Percentiles rank a stretch among this genome's conserved stretches.
phyloP scores from a whole-genome alignment of 1,139 yeast species.

The Diutina scorzettiae region DNA sequence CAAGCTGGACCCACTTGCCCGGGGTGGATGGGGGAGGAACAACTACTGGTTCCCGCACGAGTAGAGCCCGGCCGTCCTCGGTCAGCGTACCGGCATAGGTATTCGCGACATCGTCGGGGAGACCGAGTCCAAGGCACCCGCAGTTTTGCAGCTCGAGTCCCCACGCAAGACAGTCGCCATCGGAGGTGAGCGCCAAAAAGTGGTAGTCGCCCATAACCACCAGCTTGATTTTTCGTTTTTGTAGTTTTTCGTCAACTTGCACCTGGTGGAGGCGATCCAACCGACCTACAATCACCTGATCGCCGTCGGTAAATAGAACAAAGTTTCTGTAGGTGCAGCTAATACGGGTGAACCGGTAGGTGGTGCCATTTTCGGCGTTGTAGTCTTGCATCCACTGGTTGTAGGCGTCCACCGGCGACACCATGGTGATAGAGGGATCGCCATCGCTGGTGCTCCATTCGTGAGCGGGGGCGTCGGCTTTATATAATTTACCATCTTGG shows the following conservation, averaged over 20 bases:
- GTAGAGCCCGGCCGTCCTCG: not conserved
- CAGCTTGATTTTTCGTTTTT: slow-evolving; percentile 39
- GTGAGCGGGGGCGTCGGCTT: slow-evolving; percentile 22
- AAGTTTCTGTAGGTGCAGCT: slow-evolving; percentile 39
- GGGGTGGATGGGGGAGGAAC: not conserved
- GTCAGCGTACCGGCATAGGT: not conserved
- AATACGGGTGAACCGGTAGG: slow-evolving; percentile 28
- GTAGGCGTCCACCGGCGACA: slow-evolving; percentile 11
- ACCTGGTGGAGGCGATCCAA: slow-evolving; percentile 11
- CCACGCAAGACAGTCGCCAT: slow-evolving; percentile 59
- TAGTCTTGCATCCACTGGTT: slow-evolving; percentile 20
- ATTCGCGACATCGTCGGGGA: slow-evolving; percentile 16
- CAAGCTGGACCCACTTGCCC: slow-evolving; percentile 2
- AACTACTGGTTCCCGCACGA: not conserved
- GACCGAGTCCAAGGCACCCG: slow-evolving; percentile 65
- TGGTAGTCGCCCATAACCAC: slow-evolving; percentile 71
- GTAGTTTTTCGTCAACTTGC: slow-evolving; percentile 29
- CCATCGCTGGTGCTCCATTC: slow-evolving; percentile 8
- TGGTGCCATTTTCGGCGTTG: slow-evolving; percentile 12
- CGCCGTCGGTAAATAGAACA: slow-evolving; percentile 42
- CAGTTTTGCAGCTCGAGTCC: slow-evolving; percentile 51
- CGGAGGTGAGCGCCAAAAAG: slow-evolving; percentile 44
- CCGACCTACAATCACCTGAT: slow-evolving; percentile 35
- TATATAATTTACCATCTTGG: slow-evolving; percentile 32
- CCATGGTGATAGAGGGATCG: slow-evolving; percentile 8